phyloP scores from a whole-genome alignment of 2,329 filamentous ascomycete species.

The Plenodomus tracheiphilus region DNA sequence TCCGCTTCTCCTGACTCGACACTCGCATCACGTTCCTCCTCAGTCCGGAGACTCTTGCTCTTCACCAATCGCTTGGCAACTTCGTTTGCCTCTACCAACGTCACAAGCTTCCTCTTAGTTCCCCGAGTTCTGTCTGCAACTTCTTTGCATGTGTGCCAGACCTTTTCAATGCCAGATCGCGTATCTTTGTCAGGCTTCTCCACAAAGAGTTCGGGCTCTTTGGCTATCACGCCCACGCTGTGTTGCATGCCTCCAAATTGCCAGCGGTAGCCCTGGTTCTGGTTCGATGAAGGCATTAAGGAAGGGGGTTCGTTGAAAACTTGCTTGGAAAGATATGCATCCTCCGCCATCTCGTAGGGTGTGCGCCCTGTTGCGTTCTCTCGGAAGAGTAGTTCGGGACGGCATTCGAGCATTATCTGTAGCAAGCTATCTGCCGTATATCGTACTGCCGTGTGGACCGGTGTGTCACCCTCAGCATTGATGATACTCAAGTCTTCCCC shows the following conservation, averaged over 20 bases:
- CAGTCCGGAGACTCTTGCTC: slow-evolving; percentile 55
- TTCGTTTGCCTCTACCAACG: slow-evolving; percentile 63
- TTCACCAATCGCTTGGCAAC: slow-evolving; percentile 60
- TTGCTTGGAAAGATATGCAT: slow-evolving; percentile 51
- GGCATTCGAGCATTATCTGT: slow-evolving; percentile 56
- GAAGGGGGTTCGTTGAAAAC: slow-evolving; percentile 27
- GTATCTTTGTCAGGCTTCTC: slow-evolving; percentile 3
- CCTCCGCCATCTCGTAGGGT: slow-evolving; percentile 68
- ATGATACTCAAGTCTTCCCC: slow-evolving; percentile 60
- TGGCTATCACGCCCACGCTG: not conserved
- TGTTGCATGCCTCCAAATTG: slow-evolving; percentile 9
- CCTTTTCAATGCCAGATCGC: slow-evolving; percentile 10
- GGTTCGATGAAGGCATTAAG: not conserved
- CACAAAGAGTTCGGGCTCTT: slow-evolving; percentile 20
- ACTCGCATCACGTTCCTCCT: not conserved
- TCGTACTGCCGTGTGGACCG: slow-evolving; percentile 61
- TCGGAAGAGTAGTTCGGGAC: slow-evolving; percentile 64
- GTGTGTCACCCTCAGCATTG: slow-evolving; percentile 67
- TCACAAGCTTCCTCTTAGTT: slow-evolving; percentile 58
- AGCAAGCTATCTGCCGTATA: slow-evolving; percentile 45
- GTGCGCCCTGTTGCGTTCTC: slow-evolving; percentile 80
- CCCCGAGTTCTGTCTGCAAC: slow-evolving; percentile 26
- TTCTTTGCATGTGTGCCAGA: slow-evolving; percentile 47
- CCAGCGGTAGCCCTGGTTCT: not conserved
- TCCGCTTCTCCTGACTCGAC: not conserved